Evolutionary conservation across 306 rosid species (phyloP).

Genomic region (Potentilla sterilis): DNA sequence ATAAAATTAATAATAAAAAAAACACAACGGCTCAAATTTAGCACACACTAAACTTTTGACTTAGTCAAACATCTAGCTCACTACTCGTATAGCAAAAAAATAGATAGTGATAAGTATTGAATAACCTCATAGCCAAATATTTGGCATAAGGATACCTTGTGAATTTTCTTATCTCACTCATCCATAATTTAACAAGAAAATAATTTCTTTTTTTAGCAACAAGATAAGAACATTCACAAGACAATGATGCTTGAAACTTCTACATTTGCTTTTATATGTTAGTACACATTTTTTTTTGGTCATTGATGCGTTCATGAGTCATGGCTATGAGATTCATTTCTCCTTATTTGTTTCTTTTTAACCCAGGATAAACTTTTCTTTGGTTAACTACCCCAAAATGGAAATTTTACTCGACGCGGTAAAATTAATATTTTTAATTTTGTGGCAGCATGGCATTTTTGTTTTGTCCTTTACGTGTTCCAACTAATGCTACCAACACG

Average conservation of each 20-base stretch:
- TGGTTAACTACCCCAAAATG: not conserved
- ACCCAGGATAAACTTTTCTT: too few relatives aligned
- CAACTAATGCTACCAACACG: not conserved
- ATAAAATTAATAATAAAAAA: too few relatives aligned
- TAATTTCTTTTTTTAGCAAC: not conserved
- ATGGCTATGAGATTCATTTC: not conserved
- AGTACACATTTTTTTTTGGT: not conserved
- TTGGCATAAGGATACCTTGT: not conserved
- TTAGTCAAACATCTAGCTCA: not conserved
- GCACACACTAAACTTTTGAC: not conserved
- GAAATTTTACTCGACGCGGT: not conserved
- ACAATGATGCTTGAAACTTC: not conserved
- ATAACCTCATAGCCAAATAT: not conserved
- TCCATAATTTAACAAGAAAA: not conserved
- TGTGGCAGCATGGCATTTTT: not conserved
- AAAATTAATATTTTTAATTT: too few relatives aligned
- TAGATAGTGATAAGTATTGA: not conserved
- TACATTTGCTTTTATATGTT: not conserved
- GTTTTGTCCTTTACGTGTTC: constrained; percentile 11
- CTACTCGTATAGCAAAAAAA: not conserved
- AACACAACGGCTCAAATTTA: not conserved
- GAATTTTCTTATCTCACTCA: not conserved
- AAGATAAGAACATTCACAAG: not conserved
- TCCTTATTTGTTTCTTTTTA: not conserved
- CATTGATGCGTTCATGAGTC: not conserved